Evolutionary conservation across 1,284 basidiomycete genomes (phyloP).

Genomic region (Taiwanofungus camphoratus): DNA sequence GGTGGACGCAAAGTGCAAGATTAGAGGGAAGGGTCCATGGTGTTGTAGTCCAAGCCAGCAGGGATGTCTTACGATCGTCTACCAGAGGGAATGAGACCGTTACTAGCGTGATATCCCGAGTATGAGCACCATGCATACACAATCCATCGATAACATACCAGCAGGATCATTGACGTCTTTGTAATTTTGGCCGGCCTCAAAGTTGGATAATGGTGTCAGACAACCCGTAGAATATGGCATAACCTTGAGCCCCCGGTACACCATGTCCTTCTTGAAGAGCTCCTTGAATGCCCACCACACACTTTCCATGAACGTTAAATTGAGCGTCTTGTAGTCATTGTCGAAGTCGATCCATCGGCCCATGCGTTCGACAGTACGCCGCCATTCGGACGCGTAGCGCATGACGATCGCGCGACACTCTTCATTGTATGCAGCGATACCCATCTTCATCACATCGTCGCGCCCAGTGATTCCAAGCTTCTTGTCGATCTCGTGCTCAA

Average conservation of each 20-base stretch:
- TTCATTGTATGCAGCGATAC: conserved; percentile 96
- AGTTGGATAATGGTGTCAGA: conserved; percentile 96
- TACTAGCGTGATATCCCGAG: conserved; percentile 40
- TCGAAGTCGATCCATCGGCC: conserved; percentile 99
- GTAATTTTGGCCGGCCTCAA: conserved; percentile 94
- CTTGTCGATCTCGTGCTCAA: conserved; percentile 99
- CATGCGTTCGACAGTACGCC: conserved; percentile 93
- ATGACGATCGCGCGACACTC: conserved; percentile 98
- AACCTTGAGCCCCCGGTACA: conserved; percentile 91
- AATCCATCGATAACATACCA: conserved; percentile 38
- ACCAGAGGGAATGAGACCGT: conserved; percentile 92
- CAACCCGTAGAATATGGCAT: conserved; percentile 99
- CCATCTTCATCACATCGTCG: conserved; percentile 93
- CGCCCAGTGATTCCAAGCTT: conserved; percentile 89
- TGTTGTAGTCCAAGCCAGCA: conserved; percentile 98
- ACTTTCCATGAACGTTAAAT: conserved; percentile 93
- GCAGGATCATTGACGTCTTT: conserved; percentile 95
- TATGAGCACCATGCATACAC: neutral
- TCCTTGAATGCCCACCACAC: conserved; percentile 99
- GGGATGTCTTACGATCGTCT: conserved; percentile 85
- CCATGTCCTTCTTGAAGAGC: conserved; percentile 88
- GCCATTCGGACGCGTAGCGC: conserved; percentile 95
- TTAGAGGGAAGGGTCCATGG: conserved; percentile 99
- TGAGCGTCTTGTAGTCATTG: conserved; percentile 98
- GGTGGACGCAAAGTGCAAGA: conserved; percentile 92